Conservation (phyloP, 495 filamentous ascomycete species). For the Corynascus novoguineensis region DNA sequence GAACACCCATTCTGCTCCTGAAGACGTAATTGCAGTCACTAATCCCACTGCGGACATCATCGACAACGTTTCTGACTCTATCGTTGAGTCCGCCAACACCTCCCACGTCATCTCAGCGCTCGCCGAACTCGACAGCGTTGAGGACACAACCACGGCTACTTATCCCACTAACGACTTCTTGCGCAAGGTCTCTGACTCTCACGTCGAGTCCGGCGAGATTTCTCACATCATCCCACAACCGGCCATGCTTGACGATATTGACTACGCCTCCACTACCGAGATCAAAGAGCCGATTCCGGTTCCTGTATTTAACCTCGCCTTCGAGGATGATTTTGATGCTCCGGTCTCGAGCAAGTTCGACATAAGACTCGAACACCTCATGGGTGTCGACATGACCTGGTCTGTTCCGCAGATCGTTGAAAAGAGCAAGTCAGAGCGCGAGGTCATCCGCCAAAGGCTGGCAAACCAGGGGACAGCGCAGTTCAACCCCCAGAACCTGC, state of each 20-base stretch:
- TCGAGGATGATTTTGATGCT: constrained; percentile 17
- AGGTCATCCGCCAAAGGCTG: background rate
- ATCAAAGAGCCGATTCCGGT: background rate
- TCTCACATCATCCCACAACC: too few relatives aligned
- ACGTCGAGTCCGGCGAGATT: too few relatives aligned
- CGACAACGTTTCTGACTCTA: background rate
- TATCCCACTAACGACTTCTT: background rate
- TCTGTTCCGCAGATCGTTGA: constrained; percentile 1
- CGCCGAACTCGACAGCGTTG: background rate
- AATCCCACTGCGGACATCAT: background rate
- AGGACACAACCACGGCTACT: too few relatives aligned
- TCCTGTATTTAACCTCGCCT: background rate
- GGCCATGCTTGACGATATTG: background rate
- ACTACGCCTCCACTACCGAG: background rate
- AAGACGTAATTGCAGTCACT: background rate
- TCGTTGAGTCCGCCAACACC: background rate
- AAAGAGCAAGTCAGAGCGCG: background rate
- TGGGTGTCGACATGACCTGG: constrained; percentile 1
- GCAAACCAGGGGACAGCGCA: background rate
- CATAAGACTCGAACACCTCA: background rate
- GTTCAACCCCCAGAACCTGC: background rate
- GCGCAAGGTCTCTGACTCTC: too few relatives aligned
- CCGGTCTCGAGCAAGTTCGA: background rate
- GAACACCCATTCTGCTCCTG: background rate
- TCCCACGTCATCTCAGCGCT: background rate